Evolutionary conservation across 1,139 yeast genomes (phyloP).

Genomic region (Candida dubliniensis): DNA sequence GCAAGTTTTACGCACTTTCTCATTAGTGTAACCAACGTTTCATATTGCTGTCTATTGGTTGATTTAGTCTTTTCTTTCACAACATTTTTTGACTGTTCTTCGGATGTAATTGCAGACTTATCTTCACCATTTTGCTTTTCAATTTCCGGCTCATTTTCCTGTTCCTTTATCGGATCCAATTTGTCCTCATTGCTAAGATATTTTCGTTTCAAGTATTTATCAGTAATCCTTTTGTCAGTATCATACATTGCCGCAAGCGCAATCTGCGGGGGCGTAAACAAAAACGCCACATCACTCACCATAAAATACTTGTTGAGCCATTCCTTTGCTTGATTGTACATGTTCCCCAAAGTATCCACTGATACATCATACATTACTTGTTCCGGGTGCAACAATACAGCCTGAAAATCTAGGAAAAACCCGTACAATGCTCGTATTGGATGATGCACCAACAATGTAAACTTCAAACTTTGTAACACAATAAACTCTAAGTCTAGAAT

Average conservation of each 20-base stretch:
- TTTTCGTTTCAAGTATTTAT: conserved; percentile 63
- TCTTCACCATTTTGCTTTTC: conserved; percentile 10
- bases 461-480: conserved; percentile 69
- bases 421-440: conserved; percentile 89
- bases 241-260: conserved; percentile 82
- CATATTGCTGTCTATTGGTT: conserved; percentile 31
- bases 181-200: conserved; percentile 29
- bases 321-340: conserved; percentile 68
- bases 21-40: conserved; percentile 44
- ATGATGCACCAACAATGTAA: conserved; percentile 83
- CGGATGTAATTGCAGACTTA: conserved; percentile 8
- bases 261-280: conserved; percentile 91
- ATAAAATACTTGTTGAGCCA: conserved; percentile 63
- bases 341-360: conserved; percentile 47
- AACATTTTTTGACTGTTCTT: conserved; percentile 7
- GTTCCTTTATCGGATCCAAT: conserved; percentile 17
- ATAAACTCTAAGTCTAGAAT: conserved; percentile 78
- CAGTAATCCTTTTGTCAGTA: conserved; percentile 62
- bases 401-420: conserved; percentile 83
- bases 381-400: conserved; percentile 46
- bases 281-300: conserved; percentile 71
- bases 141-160: conserved; percentile 11
- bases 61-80: conserved; percentile 6
- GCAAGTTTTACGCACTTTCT: conserved; percentile 51
- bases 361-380: conserved; percentile 39